These are phyloP conservation scores for Boletus fagicola DNA, from an alignment of 768 basidiomycete species.

Conservation along the genomic window DNA sequence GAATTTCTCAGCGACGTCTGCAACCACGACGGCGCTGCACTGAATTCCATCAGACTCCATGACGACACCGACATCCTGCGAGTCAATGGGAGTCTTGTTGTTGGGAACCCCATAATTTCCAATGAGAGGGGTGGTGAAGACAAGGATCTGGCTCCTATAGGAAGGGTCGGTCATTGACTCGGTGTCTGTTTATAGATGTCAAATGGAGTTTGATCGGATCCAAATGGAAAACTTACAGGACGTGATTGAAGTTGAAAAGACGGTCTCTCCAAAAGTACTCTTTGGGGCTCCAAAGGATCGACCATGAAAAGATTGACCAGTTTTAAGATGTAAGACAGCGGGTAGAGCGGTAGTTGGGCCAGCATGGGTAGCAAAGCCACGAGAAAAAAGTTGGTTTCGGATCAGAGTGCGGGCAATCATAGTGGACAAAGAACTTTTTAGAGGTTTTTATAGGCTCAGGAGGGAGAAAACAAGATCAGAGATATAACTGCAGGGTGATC, in stretches of 20 bases:
- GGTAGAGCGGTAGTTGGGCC: slow-evolving; percentile 51
- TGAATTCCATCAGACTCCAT: slow-evolving; percentile 90
- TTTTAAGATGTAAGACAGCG: slow-evolving; percentile 87
- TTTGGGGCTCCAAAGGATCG: slow-evolving; percentile 84
- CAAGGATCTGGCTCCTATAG: slow-evolving; percentile 95
- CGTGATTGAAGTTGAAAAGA: slow-evolving; percentile 98
- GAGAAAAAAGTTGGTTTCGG: slow-evolving; percentile 48
- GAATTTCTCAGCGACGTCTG: slow-evolving; percentile 92
- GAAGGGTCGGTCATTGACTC: slow-evolving; percentile 99
- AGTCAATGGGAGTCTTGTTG: slow-evolving; percentile 71
- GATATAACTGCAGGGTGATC: slow-evolving; percentile 61
- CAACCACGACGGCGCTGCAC: slow-evolving; percentile 89
- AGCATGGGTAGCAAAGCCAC: slow-evolving; percentile 69
- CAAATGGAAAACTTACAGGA: slow-evolving; percentile 61
- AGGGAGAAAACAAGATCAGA: slow-evolving; percentile 90
- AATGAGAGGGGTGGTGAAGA: slow-evolving; percentile 97
- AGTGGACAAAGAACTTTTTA: slow-evolving; percentile 29
- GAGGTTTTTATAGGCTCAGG: slow-evolving; percentile 32
- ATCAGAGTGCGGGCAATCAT: slow-evolving; percentile 62
- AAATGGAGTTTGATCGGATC: slow-evolving; percentile 5
- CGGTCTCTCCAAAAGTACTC: slow-evolving; percentile 93
- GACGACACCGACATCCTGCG: slow-evolving; percentile 77
- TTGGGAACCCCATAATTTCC: slow-evolving; percentile 96
- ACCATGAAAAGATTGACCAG: slow-evolving; percentile 90
- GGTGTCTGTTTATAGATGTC: slow-evolving; percentile 62